Base-by-base conservation (phyloP, 176 grass and related monocot species). In the Dendrocalamus sinicus region DNA sequence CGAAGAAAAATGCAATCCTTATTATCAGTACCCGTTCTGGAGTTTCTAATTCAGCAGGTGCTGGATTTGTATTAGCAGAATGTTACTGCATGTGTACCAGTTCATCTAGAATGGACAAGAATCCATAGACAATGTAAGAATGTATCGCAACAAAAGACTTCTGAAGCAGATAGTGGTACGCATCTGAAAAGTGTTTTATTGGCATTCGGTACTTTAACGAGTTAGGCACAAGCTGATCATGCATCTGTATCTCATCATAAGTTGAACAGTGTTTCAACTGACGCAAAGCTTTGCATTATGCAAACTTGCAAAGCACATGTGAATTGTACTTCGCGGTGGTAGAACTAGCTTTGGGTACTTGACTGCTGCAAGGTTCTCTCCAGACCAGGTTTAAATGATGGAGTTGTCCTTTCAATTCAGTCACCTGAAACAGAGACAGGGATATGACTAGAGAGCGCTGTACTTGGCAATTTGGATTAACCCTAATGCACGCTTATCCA, bases 291-390 rank as follows among this genome's bases (percentile, higher is more conserved):
- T 39, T 40, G 59, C 59, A 43, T 41, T 50, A 17, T 20, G 43
- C 39, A 48, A 8, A 50, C 70, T 17, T 16, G 44, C 45, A 50
- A 20, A 63, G 7, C 67, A 86, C 76, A 64, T 72, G 76, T 44
- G 53, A 28, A n/a, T 59, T 10, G 55, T 59, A 10, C 55, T 59
- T 59, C 8, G 44, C 63, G 37, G 84, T 72, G 61, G 7, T 50
- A 28, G 70, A 58, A 9, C 7, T 26, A 50, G 67, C 51, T 63
- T 16, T 51, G 68, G 37, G 57, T 72, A 72, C 12, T 72, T 30
- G 53, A 63, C 67, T 72, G 67, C 84, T 40, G 67, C 54, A 71
- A 52, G 76, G 72, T 72, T 72, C 55, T 80, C 46, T 40, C 67
- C 76, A 20, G 39, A 39, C 26, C 44, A 28, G 70, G 70, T 73